Conservation (phyloP, 2,329 filamentous ascomycete species). For the Colletotrichum limetticola region DNA sequence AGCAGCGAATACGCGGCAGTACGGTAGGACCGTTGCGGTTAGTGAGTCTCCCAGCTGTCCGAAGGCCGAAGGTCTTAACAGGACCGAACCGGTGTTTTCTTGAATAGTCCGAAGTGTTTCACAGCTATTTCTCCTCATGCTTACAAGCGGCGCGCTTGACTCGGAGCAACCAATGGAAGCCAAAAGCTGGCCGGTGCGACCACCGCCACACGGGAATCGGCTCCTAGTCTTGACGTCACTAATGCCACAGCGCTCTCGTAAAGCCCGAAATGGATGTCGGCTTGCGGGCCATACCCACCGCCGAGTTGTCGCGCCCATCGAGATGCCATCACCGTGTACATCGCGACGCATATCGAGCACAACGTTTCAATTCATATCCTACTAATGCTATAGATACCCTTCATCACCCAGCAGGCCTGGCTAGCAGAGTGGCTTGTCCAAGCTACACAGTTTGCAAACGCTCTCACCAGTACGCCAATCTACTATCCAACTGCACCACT, state of each 20-base stretch:
- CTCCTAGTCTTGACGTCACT: slow-evolving; percentile 25
- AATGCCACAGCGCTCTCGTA: background rate
- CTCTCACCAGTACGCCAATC: too few relatives aligned
- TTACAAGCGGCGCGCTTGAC: background rate
- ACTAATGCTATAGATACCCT: background rate
- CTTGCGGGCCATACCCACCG: background rate
- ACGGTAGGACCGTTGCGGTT: background rate
- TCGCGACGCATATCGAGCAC: background rate
- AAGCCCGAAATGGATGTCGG: slow-evolving; percentile 24
- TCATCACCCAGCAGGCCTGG: background rate
- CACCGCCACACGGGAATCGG: background rate
- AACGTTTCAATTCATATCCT: background rate
- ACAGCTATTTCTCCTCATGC: background rate
- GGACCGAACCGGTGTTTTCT: background rate
- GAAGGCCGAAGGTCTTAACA: background rate
- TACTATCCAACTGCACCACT: too few relatives aligned
- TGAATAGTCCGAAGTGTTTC: background rate
- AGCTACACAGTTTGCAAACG: background rate
- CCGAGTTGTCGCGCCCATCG: slow-evolving; percentile 7
- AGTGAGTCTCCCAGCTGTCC: background rate
- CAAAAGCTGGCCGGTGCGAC: background rate
- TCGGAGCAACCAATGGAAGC: background rate
- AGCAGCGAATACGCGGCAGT: background rate
- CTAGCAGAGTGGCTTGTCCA: too few relatives aligned
- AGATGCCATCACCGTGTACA: background rate